Evolutionary conservation across 441 rosid genomes (phyloP), one percentile per base, ranked within the genome.

Genomic region (Eruca vesicaria): DNA sequence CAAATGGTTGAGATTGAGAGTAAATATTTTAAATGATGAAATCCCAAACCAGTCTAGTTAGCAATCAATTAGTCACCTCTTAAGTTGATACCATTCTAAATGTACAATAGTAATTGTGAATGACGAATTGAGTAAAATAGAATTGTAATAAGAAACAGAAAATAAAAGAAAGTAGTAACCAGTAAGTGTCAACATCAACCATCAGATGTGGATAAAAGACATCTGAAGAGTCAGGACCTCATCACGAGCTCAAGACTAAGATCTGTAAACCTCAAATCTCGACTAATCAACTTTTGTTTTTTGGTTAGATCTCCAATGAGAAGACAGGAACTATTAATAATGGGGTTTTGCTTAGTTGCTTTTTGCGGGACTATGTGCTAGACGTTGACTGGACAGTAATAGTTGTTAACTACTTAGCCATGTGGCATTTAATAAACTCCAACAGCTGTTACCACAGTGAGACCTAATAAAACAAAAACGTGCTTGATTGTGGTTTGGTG

Each of bases 391-490:
- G 53, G 72, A 66, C 61, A 12, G 55, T 63, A 55, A 64, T 28
- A 29, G 52, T 45, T 66, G 67, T 66, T 66, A 74, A 74, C 53
- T 67, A 67, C 62, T 48, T 59, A 59, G 32, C 38, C 72, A 74
- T 74, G 72, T 67, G 78, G 72, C 78, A 12, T 53, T 59, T 67
- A 45, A 35, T 23, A 31, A 74, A 59, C 67, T 15, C 20, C 52
- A 23, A 57, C 72, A 66, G 69, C 62, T 67, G 71, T 52, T 53
- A 19, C 6, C 36, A 18, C 38, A 57, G 18, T 45, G 29, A 45
- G 52, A 74, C 72, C 72, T 66, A 64, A 48, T 45, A 66, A 23
- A 58, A 66, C 71, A 66, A 45, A 57, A 66, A 58, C 61, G 72
- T 66, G 78, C 67, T 66, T 36, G 15, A 66, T 58, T 45, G 52